Conservation (phyloP, 345 rosid genomes). For the Populus nigra region DNA sequence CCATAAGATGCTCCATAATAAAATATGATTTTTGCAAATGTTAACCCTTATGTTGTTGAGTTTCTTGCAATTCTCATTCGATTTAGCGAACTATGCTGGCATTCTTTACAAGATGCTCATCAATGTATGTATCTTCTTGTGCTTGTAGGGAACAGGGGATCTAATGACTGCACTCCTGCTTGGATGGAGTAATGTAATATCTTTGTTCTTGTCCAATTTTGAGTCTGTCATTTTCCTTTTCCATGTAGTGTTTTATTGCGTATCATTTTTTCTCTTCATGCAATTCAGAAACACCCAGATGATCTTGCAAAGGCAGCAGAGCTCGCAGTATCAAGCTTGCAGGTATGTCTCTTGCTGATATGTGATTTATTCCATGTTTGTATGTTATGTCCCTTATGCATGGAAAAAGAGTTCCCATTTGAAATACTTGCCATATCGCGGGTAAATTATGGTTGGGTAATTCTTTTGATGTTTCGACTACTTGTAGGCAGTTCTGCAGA, state of each 20-base stretch:
- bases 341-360: slow-evolving; percentile 43
- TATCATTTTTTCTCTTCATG: slow-evolving; percentile 3
- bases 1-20: no score
- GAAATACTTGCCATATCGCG: background rate
- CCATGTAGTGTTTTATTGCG: background rate
- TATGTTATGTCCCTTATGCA: background rate
- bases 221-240: background rate
- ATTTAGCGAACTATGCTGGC: background rate
- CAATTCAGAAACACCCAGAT: slow-evolving; percentile 77
- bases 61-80: background rate
- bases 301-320: slow-evolving; percentile 81
- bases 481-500: slow-evolving; percentile 68
- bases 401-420: background rate
- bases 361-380: background rate
- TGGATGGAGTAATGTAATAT: slow-evolving; percentile 96
- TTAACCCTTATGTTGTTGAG: background rate
- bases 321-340: slow-evolving; percentile 96
- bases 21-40: background rate
- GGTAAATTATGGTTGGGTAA: background rate
- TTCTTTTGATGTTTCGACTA: slow-evolving; percentile 4
- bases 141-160: slow-evolving; percentile 92
- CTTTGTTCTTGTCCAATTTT: slow-evolving; percentile 3
- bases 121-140: slow-evolving; percentile 7
- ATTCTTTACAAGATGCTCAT: slow-evolving; percentile 6
- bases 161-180: slow-evolving; percentile 94